Conservation (phyloP, 108 stramenopile species). For the Skeletonema marinoi region DNA sequence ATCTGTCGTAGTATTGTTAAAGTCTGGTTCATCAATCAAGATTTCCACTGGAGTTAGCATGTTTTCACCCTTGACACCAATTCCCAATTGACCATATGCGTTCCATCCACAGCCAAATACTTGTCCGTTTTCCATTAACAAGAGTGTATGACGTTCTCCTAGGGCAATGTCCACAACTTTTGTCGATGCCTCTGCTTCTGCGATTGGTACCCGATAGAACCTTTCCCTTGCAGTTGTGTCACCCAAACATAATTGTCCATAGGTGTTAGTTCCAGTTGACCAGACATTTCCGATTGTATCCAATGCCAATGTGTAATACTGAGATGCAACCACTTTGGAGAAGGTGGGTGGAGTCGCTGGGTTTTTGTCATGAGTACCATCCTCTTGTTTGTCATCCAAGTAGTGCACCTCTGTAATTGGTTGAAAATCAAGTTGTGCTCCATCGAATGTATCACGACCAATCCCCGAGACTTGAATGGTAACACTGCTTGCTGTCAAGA, state of each 20-base stretch:
- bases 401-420: slow-evolving; percentile 1
- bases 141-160: slow-evolving; percentile 34
- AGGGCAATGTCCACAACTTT: slow-evolving; percentile 31
- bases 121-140: slow-evolving; percentile 25
- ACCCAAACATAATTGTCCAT: slow-evolving; percentile 29
- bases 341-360: slow-evolving; percentile 16
- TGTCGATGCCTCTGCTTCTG: background rate
- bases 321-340: slow-evolving; percentile 22
- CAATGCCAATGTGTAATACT: slow-evolving; percentile 24
- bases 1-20: background rate
- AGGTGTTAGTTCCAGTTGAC: slow-evolving; percentile 19
- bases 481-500: slow-evolving; percentile 16
- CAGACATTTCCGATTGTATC: slow-evolving; percentile 26
- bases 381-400: background rate
- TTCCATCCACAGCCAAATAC: slow-evolving; percentile 48
- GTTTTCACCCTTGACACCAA: slow-evolving; percentile 2
- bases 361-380: background rate
- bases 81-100: slow-evolving; percentile 32
- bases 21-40: slow-evolving; percentile 10
- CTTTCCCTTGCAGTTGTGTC: slow-evolving; percentile 13
- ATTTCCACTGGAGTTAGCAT: slow-evolving; percentile 2
- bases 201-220: slow-evolving; percentile 4
- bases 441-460: background rate
- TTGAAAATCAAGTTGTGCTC: background rate
- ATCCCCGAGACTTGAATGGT: background rate